Evolutionary conservation across 192 early-diverging fungal genomes (phyloP), one percentile per base, ranked within the genome.

Genomic region (Coemansia sp.): DNA sequence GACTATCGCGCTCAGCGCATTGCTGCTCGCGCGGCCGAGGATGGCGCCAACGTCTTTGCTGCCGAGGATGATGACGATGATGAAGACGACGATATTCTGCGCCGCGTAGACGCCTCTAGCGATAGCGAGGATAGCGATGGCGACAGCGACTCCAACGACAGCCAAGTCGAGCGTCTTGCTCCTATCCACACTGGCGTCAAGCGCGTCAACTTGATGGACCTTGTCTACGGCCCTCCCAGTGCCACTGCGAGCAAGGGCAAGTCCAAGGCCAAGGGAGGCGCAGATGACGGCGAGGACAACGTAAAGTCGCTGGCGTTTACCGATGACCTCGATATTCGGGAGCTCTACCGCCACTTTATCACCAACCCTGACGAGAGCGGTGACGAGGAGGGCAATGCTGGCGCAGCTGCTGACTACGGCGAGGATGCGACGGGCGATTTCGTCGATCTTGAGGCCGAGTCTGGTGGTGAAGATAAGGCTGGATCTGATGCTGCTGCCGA

Each of bases 181-280:
- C 80, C 80, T 2, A 66, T 82, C 12, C 80, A 82, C 45, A 71
- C 64, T 2, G 79, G 71, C 32, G 30, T 55, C 53, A 84, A 76
- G 68, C 90, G 93, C 18, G 78, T 90, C 59, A 94, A 94, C 62
- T 73, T 98, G 43, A 95, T 96, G 94, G 87, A 94, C 35, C 71
- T 95, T 0, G 92, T 99, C 32, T 99, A 99, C 69, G 89, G 89
- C 0, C 74, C 86, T 2, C 85, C 90, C 22, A 72, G 85, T 30
- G 86, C 85, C 37, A 8, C 67, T 68, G 32, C 53, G 22, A 38
- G 43, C 32, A 59, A 40, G 62, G 44, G 70, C 18, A 80, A 78
- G 12, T 70, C 75, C 1, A 77, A 74, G 15, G 64, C 75, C 12
- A 72, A 80, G 22, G 65, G 69, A 11, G 78, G 83, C 11, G 84